A percentile compares a stretch with the other conserved stretches of the same genome.
These are phyloP conservation scores for Leccinum truebloodii DNA, from an alignment of 768 basidiomycete species.

Conservation along the genomic window DNA sequence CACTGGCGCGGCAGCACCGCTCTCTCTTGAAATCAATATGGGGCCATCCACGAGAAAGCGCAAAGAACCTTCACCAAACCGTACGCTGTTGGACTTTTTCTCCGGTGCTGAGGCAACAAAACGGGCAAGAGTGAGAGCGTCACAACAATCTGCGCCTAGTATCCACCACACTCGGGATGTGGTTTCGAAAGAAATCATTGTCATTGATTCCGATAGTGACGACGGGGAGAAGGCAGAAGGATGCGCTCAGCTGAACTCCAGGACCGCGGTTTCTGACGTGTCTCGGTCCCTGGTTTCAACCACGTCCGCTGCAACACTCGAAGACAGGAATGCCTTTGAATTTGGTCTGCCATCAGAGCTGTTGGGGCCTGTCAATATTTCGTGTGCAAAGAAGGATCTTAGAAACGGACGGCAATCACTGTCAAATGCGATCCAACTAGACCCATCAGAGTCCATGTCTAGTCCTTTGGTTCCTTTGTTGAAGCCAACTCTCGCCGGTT, in stretches of 20 bases:
- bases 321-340: conserved; percentile 1
- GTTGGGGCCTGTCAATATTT: conserved; percentile 10
- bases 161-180: conserved; percentile 1
- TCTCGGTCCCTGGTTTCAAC: not conserved
- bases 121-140: conserved; percentile 17
- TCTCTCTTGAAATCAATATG: conserved; percentile 13
- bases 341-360: conserved; percentile 32
- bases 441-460: conserved; percentile 15
- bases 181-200: conserved; percentile 45
- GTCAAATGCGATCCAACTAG: not conserved
- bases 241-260: not conserved
- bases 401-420: not conserved
- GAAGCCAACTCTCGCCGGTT: conserved; percentile 7
- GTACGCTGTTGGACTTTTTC: conserved; percentile 52
- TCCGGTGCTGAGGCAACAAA: conserved; percentile 23
- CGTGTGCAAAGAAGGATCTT: not conserved
- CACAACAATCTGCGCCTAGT: not conserved
- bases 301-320: not conserved
- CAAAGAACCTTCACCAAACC: conserved; percentile 31
- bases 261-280: not conserved
- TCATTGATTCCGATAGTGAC: conserved; percentile 67
- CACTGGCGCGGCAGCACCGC: not conserved
- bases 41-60: conserved; percentile 38
- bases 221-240: conserved; percentile 11
- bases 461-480: conserved; percentile 21